These are phyloP conservation scores for Xylaria nigripes DNA, from an alignment of 495 filamentous ascomycete genomes.

Conservation along the genomic window DNA sequence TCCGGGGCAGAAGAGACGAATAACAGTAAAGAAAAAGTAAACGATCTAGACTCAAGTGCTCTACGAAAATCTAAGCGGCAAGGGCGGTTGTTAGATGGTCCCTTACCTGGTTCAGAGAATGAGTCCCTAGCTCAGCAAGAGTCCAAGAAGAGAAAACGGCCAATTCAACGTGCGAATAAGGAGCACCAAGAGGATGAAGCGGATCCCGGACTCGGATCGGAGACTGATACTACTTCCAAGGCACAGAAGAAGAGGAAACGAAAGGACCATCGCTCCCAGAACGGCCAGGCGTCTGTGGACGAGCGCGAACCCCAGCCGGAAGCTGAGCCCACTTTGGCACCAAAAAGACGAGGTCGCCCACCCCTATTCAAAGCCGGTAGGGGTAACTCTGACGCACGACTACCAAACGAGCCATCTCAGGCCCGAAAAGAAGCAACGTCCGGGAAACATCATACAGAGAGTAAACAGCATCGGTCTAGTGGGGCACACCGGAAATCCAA, in stretches of 20 bases:
- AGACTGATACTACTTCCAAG: background rate
- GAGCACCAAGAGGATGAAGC: conserved; percentile 1
- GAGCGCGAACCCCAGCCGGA: no score
- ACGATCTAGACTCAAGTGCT: conserved; percentile 22
- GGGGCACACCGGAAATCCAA: conserved; percentile 4
- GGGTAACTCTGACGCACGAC: background rate
- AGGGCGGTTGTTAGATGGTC: conserved; percentile 2
- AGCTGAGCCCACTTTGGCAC: conserved; percentile 1
- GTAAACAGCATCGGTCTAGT: conserved; percentile 3
- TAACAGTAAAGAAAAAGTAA: conserved; percentile 24
- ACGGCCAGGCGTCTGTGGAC: conserved; percentile 10
- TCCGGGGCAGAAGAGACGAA: conserved; percentile 16
- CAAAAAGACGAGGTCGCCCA: conserved; percentile 15
- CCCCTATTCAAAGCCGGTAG: background rate
- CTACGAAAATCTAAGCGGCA: conserved; percentile 19
- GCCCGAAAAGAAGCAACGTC: conserved; percentile 2
- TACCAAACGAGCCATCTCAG: conserved; percentile 11
- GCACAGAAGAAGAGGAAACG: conserved; percentile 15
- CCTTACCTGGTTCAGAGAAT: background rate
- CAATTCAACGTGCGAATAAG: background rate
- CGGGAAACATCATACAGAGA: conserved; percentile 1
- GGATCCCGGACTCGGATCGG: conserved; percentile 2
- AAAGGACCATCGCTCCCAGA: conserved; percentile 18
- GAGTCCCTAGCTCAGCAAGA: background rate
- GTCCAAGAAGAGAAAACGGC: conserved; percentile 10